These are phyloP conservation scores for Corchorus capsularis DNA, from an alignment of 345 rosid species.

Conservation along the genomic window DNA sequence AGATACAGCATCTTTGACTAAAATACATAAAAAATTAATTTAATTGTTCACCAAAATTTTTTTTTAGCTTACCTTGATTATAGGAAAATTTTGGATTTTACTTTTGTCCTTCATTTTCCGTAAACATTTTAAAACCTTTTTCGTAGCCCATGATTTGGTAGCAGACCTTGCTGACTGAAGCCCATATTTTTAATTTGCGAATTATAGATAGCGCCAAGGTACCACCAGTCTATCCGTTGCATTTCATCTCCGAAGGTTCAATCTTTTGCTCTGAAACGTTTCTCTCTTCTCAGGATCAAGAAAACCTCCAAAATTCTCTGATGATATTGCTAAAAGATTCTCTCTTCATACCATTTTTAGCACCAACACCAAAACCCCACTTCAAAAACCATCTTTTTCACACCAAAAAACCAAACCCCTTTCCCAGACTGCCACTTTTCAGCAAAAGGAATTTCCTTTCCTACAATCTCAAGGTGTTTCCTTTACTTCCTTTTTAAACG, in stretches of 20 bases:
- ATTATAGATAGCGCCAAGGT: not conserved
- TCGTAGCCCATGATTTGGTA: too few species aligned
- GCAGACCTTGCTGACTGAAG: too few species aligned
- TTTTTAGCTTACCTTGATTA: too few species aligned
- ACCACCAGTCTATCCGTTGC: not conserved
- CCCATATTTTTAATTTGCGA: not conserved
- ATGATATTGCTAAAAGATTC: conserved; percentile 7
- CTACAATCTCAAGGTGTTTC: conserved; percentile 17
- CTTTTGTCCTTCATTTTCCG: too few species aligned
- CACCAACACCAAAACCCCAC: not conserved
- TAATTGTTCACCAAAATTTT: too few species aligned
- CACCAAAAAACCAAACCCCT: not conserved
- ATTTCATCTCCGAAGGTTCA: not conserved
- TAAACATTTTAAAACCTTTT: too few species aligned
- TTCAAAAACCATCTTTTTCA: not conserved
- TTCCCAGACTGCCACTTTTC: conserved; percentile 12
- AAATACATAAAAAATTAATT: too few species aligned
- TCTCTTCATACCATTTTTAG: not conserved
- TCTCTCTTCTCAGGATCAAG: not conserved
- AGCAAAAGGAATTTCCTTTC: not conserved
- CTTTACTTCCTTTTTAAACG: not conserved
- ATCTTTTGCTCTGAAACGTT: not conserved
- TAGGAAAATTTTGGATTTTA: too few species aligned
- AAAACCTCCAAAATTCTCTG: not conserved
- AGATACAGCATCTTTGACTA: too few species aligned